phyloP scores from a whole-genome alignment of 176 grass and related monocot genomes.

The Zoysia pacifica region DNA sequence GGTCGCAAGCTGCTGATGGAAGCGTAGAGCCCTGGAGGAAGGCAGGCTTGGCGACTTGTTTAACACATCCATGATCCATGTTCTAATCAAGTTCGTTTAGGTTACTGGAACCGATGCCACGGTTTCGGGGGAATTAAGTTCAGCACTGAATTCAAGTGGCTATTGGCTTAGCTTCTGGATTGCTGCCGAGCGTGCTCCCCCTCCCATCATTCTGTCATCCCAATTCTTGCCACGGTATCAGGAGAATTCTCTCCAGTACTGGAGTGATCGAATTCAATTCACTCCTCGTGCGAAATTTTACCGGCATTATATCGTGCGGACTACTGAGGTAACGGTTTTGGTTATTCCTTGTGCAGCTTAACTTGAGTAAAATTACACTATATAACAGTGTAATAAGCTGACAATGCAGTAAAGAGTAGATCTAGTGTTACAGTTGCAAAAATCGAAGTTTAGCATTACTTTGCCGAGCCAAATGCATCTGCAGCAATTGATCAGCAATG shows the following conservation, averaged over 20 bases:
- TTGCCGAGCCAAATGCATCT: background rate
- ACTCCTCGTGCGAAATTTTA: too few relatives aligned
- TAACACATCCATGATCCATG: conserved; percentile 7
- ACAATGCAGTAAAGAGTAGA: background rate
- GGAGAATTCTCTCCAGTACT: background rate
- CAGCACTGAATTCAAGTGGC: conserved; percentile 62
- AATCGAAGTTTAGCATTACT: background rate
- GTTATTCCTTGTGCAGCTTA: background rate
- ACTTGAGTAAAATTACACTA: too few relatives aligned
- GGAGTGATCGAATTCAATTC: background rate
- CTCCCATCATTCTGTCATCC: conserved; percentile 39
- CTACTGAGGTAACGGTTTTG: background rate
- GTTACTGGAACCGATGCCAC: conserved; percentile 34
- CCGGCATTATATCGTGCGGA: background rate
- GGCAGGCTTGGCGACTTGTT: conserved; percentile 37
- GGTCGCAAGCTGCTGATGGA: conserved; percentile 26
- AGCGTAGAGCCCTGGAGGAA: conserved; percentile 10
- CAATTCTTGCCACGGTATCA: background rate
- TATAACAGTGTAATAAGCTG: background rate
- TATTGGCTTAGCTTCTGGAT: conserved; percentile 54
- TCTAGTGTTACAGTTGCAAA: background rate
- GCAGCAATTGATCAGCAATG: background rate
- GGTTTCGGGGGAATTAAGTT: conserved; percentile 43
- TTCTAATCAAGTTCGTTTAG: conserved; percentile 6
- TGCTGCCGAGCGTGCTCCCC: conserved; percentile 55